A percentile compares a stretch with the other conserved stretches of the same genome.
These are phyloP conservation scores for Coniella lustricola DNA, from an alignment of 2,329 filamentous ascomycete genomes.

Conservation along the genomic window DNA sequence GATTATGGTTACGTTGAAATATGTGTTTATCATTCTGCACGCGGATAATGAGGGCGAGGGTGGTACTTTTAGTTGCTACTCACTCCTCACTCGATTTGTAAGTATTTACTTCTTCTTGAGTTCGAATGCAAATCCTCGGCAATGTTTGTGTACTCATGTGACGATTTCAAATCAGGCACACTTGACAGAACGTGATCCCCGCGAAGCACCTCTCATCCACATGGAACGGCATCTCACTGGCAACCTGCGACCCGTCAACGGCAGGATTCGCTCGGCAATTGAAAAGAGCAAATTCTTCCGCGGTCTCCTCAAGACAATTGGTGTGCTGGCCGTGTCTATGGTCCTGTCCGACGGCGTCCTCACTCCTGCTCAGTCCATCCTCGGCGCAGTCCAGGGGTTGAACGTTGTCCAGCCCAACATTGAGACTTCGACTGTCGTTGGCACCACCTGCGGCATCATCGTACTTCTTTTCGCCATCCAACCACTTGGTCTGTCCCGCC, in stretches of 20 bases:
- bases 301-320: constrained; percentile 50
- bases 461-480: constrained; percentile 56
- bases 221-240: constrained; percentile 51
- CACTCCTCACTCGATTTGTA: constrained; percentile 50
- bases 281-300: constrained; percentile 48
- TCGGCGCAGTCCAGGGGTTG: constrained; percentile 59
- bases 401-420: constrained; percentile 51
- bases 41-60: constrained; percentile 65
- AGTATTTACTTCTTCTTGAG: no score
- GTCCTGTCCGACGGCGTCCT: constrained; percentile 58
- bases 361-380: constrained; percentile 60
- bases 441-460: constrained; percentile 56
- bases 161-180: constrained; percentile 31
- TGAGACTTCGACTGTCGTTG: constrained; percentile 49
- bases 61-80: constrained; percentile 61
- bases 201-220: constrained; percentile 45
- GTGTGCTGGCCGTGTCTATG: constrained; percentile 58
- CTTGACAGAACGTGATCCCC: constrained; percentile 55
- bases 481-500: constrained; percentile 53
- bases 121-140: no score
- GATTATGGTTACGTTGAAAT: constrained; percentile 63
- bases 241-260: constrained; percentile 45
- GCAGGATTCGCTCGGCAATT: constrained; percentile 45
- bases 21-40: constrained; percentile 54
- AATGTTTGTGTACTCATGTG: background rate